Evolutionary conservation across 1,139 yeast species (phyloP), one percentile per base, ranked within the genome.

Genomic region (Entelexis sorbosivorans): DNA sequence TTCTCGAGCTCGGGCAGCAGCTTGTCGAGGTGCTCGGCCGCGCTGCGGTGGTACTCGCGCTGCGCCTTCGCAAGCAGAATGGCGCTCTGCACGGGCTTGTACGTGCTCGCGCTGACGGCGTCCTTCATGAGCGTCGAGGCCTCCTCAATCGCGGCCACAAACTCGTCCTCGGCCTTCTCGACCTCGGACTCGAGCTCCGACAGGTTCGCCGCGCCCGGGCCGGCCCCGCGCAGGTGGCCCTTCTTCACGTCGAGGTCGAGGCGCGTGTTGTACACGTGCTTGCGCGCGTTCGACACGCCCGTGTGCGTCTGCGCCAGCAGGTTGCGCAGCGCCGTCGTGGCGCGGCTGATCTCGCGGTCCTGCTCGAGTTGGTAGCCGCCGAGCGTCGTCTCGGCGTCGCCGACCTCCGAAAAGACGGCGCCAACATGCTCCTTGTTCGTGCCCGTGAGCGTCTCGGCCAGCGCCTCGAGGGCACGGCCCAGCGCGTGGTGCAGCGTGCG

Each of bases 111-210:
- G 56, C 81, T 82, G 61, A 86, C 77, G 26, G 84, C 89, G 64
- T 82, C 81, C 70, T 82, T 86, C 91, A 87, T 82, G 56, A 84
- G 79, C 48, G 80, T 74, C 50, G 85, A 87, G 33, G 95, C 94
- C 64, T 84, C 95, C 68, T 87, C 95, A 35, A 88, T 89, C 20
- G 91, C 84, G 59, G 85, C 86, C 44, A 93, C 95, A 66, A 87
- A 86, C 61, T 84, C 93, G 62, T 87, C 95, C 68, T 87, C 95
- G 43, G 89, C 81, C 58, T 81, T 79, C 66, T 87, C 95, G 75
- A 86, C 81, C 57, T 80, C 77, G 48, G 81, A 83, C 60, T 91
- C 74, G 57, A 85, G 77, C 52, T 80, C 80, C 8, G 87, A 85
- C 63, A 82, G 84, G 45, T 61, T 62, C 36, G 60, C 56, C 64